These are phyloP conservation scores for Goffeauzyma gilvescens DNA, from an alignment of 768 basidiomycete genomes.

Conservation along the genomic window DNA sequence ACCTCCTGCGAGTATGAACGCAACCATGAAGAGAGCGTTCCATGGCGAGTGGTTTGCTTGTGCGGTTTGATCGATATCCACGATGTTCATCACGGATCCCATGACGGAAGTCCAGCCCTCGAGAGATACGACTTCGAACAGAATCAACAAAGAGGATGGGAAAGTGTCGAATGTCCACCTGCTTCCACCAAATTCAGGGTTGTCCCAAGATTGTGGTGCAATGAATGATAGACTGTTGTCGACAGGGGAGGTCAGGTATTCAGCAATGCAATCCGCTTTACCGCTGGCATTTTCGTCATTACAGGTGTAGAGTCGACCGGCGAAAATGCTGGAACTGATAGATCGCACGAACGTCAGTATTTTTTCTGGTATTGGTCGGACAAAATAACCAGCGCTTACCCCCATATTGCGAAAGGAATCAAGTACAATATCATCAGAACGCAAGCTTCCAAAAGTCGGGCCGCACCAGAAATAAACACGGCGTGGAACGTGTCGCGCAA, in stretches of 20 bases:
- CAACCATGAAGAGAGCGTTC: constrained; percentile 77
- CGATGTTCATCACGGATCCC: constrained; percentile 57
- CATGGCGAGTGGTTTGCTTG: constrained; percentile 50
- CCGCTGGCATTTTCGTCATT: constrained; percentile 48
- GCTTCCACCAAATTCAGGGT: constrained; percentile 49
- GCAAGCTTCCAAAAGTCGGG: constrained; percentile 72
- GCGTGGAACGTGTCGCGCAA: constrained; percentile 70
- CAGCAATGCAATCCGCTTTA: constrained; percentile 49
- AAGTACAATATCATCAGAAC: constrained; percentile 57
- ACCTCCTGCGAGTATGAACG: constrained; percentile 50
- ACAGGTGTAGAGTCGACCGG: constrained; percentile 63
- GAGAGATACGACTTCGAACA: constrained; percentile 88
- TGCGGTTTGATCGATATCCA: constrained; percentile 50
- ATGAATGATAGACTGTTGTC: constrained; percentile 42
- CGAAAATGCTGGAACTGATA: constrained; percentile 62
- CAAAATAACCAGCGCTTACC: constrained; percentile 15
- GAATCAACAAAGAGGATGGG: constrained; percentile 59
- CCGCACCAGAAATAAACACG: constrained; percentile 65
- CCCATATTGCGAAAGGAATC: constrained; percentile 33
- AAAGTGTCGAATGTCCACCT: constrained; percentile 81
- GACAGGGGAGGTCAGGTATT: constrained; percentile 46
- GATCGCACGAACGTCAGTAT: not conserved
- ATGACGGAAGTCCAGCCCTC: constrained; percentile 97
- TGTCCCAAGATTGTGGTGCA: constrained; percentile 72
- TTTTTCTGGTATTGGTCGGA: not conserved